A percentile compares a stretch with the other conserved stretches of the same genome.
Conservation (phyloP, 164 flowering plant species). For the Liriodendron chinense region DNA sequence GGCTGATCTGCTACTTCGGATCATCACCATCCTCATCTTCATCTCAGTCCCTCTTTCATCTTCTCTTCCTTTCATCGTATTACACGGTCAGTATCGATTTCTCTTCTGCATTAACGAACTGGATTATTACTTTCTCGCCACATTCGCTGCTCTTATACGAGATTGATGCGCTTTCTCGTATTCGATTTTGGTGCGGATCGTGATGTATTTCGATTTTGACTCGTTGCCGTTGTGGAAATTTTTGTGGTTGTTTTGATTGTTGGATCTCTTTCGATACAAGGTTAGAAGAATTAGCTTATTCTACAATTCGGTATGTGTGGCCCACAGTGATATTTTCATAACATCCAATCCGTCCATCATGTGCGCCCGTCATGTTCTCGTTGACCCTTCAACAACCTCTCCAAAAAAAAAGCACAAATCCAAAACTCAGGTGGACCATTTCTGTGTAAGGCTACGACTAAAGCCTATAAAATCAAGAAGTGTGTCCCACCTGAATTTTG, state of each 20-base stretch:
- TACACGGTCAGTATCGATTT: conserved; percentile 46
- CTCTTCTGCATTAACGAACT: not conserved
- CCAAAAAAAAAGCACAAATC: too few species aligned
- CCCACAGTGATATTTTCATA: too few species aligned
- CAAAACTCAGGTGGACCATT: too few species aligned
- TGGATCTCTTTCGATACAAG: too few species aligned
- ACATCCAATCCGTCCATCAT: too few species aligned
- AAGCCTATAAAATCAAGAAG: too few species aligned
- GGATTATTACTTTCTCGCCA: not conserved
- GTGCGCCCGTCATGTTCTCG: too few species aligned
- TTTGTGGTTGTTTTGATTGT: not conserved
- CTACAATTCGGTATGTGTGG: too few species aligned
- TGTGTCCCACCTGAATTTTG: too few species aligned
- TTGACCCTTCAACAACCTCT: too few species aligned
- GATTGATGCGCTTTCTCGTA: not conserved
- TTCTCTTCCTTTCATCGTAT: conserved; percentile 60
- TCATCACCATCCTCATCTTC: conserved; percentile 11
- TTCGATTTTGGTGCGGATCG: not conserved
- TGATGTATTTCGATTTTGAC: not conserved
- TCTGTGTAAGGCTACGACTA: too few species aligned
- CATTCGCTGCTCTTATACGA: not conserved
- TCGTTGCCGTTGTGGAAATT: not conserved
- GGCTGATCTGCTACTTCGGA: conserved; percentile 7
- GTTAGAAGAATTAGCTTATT: too few species aligned
- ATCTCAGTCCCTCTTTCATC: conserved; percentile 29